Conservation (phyloP, 805 yeast species). For the Saturnispora saitoi region DNA sequence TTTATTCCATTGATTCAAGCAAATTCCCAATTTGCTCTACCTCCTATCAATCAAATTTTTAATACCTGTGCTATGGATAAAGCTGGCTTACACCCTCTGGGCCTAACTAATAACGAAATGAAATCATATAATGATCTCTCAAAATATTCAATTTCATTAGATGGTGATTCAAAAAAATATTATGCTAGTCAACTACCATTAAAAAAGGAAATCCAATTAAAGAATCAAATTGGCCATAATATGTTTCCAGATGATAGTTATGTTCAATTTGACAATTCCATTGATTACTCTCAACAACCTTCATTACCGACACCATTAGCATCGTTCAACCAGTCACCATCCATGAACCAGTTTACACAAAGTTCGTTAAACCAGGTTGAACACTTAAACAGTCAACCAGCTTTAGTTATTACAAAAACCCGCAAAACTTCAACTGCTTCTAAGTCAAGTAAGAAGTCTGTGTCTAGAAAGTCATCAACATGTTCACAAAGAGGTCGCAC, state of each 20-base stretch:
- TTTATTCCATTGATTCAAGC: constrained; percentile 5
- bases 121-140: constrained; percentile 8
- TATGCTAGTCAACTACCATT: constrained; percentile 2
- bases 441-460: background rate
- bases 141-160: constrained; percentile 6
- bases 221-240: background rate
- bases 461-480: background rate
- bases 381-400: background rate
- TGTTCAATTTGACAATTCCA: background rate
- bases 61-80: constrained; percentile 15
- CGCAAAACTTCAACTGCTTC: constrained; percentile 1
- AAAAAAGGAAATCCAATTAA: background rate
- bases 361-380: background rate
- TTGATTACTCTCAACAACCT: constrained; percentile 1
- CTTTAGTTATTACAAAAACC: constrained; percentile 7
- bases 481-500: background rate
- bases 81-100: constrained; percentile 15
- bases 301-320: background rate
- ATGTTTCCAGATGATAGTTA: constrained; percentile 1
- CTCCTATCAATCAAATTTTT: constrained; percentile 16
- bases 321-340: background rate
- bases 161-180: constrained; percentile 7
- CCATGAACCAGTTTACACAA: background rate
- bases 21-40: constrained; percentile 17
- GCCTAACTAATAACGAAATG: constrained; percentile 11